Evolutionary conservation across 331 rosid species (phyloP).

Genomic region (Saraca asoca): DNA sequence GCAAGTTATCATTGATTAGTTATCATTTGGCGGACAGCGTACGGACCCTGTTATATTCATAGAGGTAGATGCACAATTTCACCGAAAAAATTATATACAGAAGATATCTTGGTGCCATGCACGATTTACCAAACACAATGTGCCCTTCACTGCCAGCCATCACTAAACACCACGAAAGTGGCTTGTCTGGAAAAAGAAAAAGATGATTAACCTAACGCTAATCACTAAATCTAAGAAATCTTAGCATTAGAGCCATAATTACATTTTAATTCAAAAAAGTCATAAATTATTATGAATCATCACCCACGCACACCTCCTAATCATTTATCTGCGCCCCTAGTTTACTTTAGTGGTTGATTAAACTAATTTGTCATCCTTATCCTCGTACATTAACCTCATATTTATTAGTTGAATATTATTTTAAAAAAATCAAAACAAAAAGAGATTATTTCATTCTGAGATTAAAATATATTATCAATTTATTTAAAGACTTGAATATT

Average conservation of each 20-base stretch:
- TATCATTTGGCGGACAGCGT: background rate
- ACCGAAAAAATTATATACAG: too few relatives aligned
- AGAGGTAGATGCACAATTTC: background rate
- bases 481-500: too few relatives aligned
- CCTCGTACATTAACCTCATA: too few relatives aligned
- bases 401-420: too few relatives aligned
- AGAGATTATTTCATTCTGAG: too few relatives aligned
- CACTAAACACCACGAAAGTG: background rate
- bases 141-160: conserved; percentile 21
- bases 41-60: background rate
- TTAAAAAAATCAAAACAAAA: too few relatives aligned
- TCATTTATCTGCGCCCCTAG: conserved; percentile 14
- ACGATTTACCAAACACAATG: conserved; percentile 29
- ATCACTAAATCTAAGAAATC: conserved; percentile 26
- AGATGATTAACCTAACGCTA: background rate
- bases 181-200: conserved; percentile 6
- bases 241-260: conserved; percentile 21
- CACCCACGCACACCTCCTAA: conserved; percentile 6
- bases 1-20: conserved; percentile 13
- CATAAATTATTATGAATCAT: background rate
- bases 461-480: too few relatives aligned
- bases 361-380: background rate
- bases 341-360: background rate
- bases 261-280: background rate
- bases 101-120: conserved; percentile 6